Base-by-base conservation (phyloP, 2,329 filamentous ascomycete genomes). In the Aphanoascus verrucosus region DNA sequence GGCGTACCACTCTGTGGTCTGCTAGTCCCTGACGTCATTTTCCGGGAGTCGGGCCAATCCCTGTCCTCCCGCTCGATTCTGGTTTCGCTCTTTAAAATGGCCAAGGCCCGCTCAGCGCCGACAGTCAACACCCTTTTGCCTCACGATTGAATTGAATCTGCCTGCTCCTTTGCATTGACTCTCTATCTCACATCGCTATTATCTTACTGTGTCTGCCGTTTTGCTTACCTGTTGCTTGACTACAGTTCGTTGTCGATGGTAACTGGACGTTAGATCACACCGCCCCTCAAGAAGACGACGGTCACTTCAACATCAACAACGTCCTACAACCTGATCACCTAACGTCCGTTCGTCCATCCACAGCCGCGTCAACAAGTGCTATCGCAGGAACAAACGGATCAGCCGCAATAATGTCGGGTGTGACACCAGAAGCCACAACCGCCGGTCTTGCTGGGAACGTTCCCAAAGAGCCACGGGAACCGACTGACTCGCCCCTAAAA, bases 241-340 rank as follows among this genome's bases (percentile, higher is more conserved):
- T 31, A 49, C 56, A 96, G 91, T 98, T 95, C 70, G 86, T 98
- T 63, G 91, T 96, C 61, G 88, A 98, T 78, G 88, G 86, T 61
- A 81, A 80, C 62, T 98, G 93, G 93, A 83, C 82, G 49, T 86
- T 83, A 68, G 90, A 96, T 71, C 81, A 84, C 63, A 82, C 82
- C 55, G 85, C 84, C 41, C 86, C 86, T 56, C 84, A 85, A 72
- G 90, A 96, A 73, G 81, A 82, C 65, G 91, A 96, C 76, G 78
- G 80, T 60, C 77, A 83, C 64, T 85, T 86, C 64, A 95, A 91
- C 78, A 77, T 89, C 63, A 97, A 97, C 79, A 97, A 97, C 81
- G 82, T 96, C 59, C 79, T 98, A 54, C 79, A 80, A 40, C 82
- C 85, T 55, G 80, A 88, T 58, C 79, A 88, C 65, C 85, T 95